Conservation (phyloP, 1,284 basidiomycete genomes). For the Moniliella sp. region DNA sequence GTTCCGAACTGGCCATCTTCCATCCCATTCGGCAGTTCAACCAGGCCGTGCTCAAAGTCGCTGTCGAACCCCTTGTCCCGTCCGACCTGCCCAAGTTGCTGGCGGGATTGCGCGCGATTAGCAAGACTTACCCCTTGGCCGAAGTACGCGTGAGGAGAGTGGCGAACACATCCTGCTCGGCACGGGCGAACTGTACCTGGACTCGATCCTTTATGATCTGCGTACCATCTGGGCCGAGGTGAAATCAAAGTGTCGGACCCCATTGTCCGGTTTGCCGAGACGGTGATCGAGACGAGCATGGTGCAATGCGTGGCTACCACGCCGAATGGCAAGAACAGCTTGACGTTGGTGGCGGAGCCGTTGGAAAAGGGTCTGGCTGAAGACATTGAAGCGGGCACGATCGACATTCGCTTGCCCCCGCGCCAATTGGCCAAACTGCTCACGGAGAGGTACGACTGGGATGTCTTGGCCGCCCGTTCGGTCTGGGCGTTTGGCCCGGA, state of each 20-base stretch:
- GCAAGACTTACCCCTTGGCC: slow-evolving; percentile 86
- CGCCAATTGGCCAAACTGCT: slow-evolving; percentile 20
- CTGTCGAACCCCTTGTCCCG: slow-evolving; percentile 89
- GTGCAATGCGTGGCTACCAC: slow-evolving; percentile 96
- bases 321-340: slow-evolving; percentile 48
- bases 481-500: slow-evolving; percentile 99
- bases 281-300: slow-evolving; percentile 88
- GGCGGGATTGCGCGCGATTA: slow-evolving; percentile 79
- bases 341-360: slow-evolving; percentile 29
- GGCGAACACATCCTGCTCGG: slow-evolving; percentile 92
- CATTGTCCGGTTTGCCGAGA: slow-evolving; percentile 93
- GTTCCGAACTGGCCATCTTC: slow-evolving; percentile 72
- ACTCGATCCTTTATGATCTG: slow-evolving; percentile 89
- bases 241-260: slow-evolving; percentile 98
- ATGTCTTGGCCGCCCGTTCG: slow-evolving; percentile 79
- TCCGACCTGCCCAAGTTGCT: slow-evolving; percentile 97
- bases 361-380: slow-evolving; percentile 30
- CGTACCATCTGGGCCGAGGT: slow-evolving; percentile 81
- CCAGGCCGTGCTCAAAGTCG: slow-evolving; percentile 88
- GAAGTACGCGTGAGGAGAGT: slow-evolving; percentile 92
- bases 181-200: slow-evolving; percentile 87
- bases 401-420: slow-evolving; percentile 19
- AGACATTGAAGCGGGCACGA: slow-evolving; percentile 20
- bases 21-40: slow-evolving; percentile 85
- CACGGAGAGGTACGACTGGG: slow-evolving; percentile 71